Evolutionary conservation across 768 basidiomycete species (phyloP), one percentile per base, ranked within the genome.

Genomic region (Mycena sanguinolenta): DNA sequence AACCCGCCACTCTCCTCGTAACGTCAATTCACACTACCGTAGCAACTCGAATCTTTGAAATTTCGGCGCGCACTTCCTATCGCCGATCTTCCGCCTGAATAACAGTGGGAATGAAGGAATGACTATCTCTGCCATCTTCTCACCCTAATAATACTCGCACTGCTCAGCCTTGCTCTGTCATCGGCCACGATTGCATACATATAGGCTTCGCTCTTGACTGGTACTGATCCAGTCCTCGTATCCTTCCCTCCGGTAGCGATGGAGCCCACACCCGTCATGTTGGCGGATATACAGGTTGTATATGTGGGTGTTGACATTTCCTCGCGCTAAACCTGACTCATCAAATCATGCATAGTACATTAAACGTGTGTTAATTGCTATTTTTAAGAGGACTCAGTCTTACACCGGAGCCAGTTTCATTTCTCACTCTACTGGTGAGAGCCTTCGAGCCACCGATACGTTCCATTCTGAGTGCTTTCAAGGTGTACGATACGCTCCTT

Each of bases 401-500:
- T 7, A 46, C 19, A 44, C n/a, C 44, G 44, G 12, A n/a, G 9
- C 8, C 44, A 46, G 44, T 23, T n/a, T 19, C 44, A 46, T 68
- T 62, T 23, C 36, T 68, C 42, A 23, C 67, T 63, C 67, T 68
- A 58, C 38, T 63, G 46, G 67, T 68, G 38, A 46, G 60, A 39
- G 3, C 6, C 19, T 14, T 17, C 14, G 30, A 16, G n/a, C 23
- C 10, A 46, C 32, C 21, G 58, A n/a, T 27, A 3, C 27, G 28
- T 30, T 58, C 21, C 32, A 38, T 58, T 19, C n/a, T 23, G 19
- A 23, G 32, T 10, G 13, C 32, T 19, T 23, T 44, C 63, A 42
- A 72, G 71, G 34, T 54, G 25, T 72, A 72, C 39, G 71, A 72
- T 44, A 54, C 62, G 0, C 28, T 72, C 25, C 71, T 72, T 7